These are phyloP conservation scores for Cyclotella sp. DNA, from an alignment of 108 stramenopile species.

Conservation along the genomic window DNA sequence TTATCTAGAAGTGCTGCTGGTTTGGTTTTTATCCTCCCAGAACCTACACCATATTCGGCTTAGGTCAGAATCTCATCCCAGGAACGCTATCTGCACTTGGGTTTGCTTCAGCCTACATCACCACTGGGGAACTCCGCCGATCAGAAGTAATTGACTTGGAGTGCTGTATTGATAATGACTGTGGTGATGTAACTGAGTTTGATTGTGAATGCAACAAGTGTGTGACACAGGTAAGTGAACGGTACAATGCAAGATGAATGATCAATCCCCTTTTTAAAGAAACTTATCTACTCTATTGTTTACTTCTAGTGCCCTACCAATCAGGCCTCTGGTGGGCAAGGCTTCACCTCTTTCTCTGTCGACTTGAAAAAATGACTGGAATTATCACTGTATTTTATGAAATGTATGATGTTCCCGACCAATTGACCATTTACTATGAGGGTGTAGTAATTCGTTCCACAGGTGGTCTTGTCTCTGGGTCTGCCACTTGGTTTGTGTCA, in stretches of 20 bases:
- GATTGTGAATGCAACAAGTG: neutral
- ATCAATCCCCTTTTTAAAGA: too few species aligned
- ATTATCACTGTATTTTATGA: slow-evolving; percentile 15
- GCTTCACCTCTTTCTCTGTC: neutral
- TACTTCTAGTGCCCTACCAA: slow-evolving; percentile 1
- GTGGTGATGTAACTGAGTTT: neutral
- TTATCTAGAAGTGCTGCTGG: too few species aligned
- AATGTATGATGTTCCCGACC: slow-evolving; percentile 24
- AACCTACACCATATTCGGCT: too few species aligned
- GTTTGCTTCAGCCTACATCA: neutral
- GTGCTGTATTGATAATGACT: neutral
- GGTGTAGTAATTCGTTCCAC: slow-evolving; percentile 16
- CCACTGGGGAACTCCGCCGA: neutral
- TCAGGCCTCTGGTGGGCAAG: slow-evolving; percentile 21
- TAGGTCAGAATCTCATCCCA: too few species aligned
- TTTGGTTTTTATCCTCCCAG: too few species aligned
- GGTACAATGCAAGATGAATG: too few species aligned
- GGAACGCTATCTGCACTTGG: neutral
- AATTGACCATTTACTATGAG: slow-evolving; percentile 14
- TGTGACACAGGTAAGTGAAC: neutral
- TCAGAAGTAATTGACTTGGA: neutral
- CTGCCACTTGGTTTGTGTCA: neutral
- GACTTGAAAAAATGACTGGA: neutral
- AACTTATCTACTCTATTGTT: too few species aligned
- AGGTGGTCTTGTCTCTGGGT: slow-evolving; percentile 27